phyloP scores from a whole-genome alignment of 306 rosid genomes.

The Fagus crenata region DNA sequence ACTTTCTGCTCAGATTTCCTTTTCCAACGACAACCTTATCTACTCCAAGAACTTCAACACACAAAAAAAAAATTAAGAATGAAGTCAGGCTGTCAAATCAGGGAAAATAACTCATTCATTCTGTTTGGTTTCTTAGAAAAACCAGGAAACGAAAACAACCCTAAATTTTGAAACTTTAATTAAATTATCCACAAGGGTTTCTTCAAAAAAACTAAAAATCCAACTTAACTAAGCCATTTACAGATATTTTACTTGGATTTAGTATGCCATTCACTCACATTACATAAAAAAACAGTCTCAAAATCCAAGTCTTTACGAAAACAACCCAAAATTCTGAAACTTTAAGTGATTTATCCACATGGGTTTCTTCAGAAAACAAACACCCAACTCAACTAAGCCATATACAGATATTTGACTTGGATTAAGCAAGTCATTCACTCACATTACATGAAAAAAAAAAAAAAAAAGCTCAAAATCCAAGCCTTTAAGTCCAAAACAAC shows the following conservation, averaged over 20 bases:
- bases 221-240: not conserved
- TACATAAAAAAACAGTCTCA: not conserved
- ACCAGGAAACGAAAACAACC: not conserved
- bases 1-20: constrained; percentile 13
- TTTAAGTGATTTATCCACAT: not conserved
- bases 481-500: too few relatives aligned
- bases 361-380: not conserved
- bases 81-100: constrained; percentile 14
- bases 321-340: too few relatives aligned
- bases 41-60: constrained; percentile 10
- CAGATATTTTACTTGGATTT: constrained; percentile 11
- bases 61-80: not conserved
- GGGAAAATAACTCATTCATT: not conserved
- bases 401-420: constrained; percentile 15
- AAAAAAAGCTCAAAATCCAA: not conserved
- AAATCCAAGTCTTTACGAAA: too few relatives aligned
- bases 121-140: constrained; percentile 23
- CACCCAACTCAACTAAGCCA: not conserved
- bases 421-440: not conserved
- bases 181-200: not conserved
- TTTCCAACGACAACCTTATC: constrained; percentile 12
- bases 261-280: not conserved
- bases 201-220: not conserved
- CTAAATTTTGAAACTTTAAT: not conserved
- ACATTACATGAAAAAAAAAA: not conserved